Base-by-base conservation (phyloP, 2,329 filamentous ascomycete species). In the Dactylonectria estremocensis region DNA sequence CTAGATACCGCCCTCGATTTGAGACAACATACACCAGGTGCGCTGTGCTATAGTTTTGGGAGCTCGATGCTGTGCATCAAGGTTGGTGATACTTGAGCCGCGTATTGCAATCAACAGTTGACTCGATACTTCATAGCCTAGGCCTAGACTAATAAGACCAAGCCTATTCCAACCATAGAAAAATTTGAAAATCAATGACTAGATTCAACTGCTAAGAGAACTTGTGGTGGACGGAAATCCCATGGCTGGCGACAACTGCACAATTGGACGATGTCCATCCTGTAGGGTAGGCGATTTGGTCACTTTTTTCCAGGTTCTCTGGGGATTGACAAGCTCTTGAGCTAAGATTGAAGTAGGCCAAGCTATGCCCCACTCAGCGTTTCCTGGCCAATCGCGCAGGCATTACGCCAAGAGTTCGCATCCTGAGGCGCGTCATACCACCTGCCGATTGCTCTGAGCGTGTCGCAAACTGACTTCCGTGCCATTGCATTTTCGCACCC, bases 391-490 rank as follows among this genome's bases (percentile, higher is more conserved):
- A 76, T 74, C 16, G 68, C 61, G 64, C 53, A 28, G 67, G 54
- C 53, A 31, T 7, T 11, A 50, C 56, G 43, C 40, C 31, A 61
- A 31, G 52, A 49, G 43, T 64, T 60, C 59, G 18, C 57, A 59
- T 48, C 22, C 40, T 55, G 61, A 67, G 62, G 66, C 73, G 69
- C 71, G 70, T 75, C 74, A 67, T 67, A 65, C 67, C 67, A 69
- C 61, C 53, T 43, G 72, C 65, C 59, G 66, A 55, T 56, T 61
- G 61, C 68, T 66, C 68, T 50, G 52, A 49, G 63, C 61, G 61
- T 69, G 68, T 76, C 74, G 74, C 74, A 76, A 74, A 74, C 49
- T 57, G 46, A 61, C 64, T 66, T 55, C 46, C 18, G 53, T 20
- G 43, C n/a, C 48, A 56, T 61, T 46, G 61, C 56, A 64, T 59